Evolutionary conservation across 2,329 filamentous ascomycete genomes (phyloP).

Genomic region (Clonostachys chloroleuca): DNA sequence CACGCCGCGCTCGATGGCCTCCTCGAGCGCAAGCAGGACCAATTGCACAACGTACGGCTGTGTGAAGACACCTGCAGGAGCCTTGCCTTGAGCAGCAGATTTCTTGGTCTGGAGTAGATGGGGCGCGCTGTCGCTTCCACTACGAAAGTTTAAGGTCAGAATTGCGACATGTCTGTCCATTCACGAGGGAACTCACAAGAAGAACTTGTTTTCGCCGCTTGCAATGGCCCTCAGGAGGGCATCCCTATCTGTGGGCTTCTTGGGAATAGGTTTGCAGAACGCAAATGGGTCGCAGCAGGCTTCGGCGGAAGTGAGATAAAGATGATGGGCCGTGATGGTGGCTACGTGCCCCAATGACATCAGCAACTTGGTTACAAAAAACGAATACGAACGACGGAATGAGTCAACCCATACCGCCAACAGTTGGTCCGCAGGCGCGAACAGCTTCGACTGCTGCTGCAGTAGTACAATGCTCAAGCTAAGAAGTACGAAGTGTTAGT

Average conservation of each 20-base stretch:
- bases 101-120: conserved; percentile 57
- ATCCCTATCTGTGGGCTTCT: conserved; percentile 67
- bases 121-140: conserved; percentile 59
- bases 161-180: not conserved
- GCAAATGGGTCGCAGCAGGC: conserved; percentile 48
- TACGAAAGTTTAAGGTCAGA: conserved; percentile 8
- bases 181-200: conserved; percentile 48
- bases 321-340: conserved; percentile 84
- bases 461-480: conserved; percentile 82
- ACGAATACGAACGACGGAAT: not conserved
- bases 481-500: conserved; percentile 4
- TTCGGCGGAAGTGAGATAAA: conserved; percentile 76
- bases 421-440: conserved; percentile 68
- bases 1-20: conserved; percentile 50
- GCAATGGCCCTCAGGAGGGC: conserved; percentile 64
- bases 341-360: conserved; percentile 23
- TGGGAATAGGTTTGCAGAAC: conserved; percentile 77
- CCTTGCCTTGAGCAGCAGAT: conserved; percentile 35
- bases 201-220: conserved; percentile 61
- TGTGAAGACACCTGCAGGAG: conserved; percentile 74
- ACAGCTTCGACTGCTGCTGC: conserved; percentile 77
- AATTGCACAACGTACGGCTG: conserved; percentile 66
- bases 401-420: conserved; percentile 49
- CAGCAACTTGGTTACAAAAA: not conserved
- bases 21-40: conserved; percentile 58